phyloP scores from a whole-genome alignment of 2,329 filamentous ascomycete species.

The Diaporthe citriasiana region DNA sequence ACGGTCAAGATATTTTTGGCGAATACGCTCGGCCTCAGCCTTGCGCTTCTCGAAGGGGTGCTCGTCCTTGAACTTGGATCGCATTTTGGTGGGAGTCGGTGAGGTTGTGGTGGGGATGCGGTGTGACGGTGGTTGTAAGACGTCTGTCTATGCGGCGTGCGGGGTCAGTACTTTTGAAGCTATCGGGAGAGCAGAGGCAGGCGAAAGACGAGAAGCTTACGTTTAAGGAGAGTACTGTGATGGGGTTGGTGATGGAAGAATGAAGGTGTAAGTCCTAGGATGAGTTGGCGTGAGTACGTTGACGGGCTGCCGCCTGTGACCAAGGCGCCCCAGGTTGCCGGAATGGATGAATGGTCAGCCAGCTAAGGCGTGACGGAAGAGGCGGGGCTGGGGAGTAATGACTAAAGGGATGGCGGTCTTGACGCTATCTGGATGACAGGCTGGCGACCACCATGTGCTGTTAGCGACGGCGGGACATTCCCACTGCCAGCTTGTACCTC shows the following conservation, averaged over 20 bases:
- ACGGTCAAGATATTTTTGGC: conserved; percentile 98
- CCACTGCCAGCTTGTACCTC: neutral
- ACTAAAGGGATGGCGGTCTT: conserved; percentile 3
- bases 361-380: conserved; percentile 25
- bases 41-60: conserved; percentile 99
- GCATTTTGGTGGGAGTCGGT: conserved; percentile 75
- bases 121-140: conserved; percentile 30
- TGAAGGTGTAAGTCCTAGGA: conserved; percentile 32
- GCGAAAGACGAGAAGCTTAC: conserved; percentile 7
- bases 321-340: conserved; percentile 29
- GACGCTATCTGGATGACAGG: neutral
- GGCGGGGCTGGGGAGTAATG: conserved; percentile 28
- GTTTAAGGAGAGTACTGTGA: conserved; percentile 6
- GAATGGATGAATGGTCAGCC: conserved; percentile 33
- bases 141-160: neutral
- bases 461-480: neutral
- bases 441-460: neutral
- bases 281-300: conserved; percentile 12
- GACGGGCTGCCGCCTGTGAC: conserved; percentile 34
- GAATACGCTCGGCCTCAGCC: conserved; percentile 99
- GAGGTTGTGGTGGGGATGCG: conserved; percentile 42
- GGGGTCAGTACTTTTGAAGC: neutral
- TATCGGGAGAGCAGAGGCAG: neutral
- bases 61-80: conserved; percentile 99
- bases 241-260: conserved; percentile 38